These are phyloP conservation scores for Canavalia ensiformis DNA, from an alignment of 306 rosid genomes.

Conservation along the genomic window DNA sequence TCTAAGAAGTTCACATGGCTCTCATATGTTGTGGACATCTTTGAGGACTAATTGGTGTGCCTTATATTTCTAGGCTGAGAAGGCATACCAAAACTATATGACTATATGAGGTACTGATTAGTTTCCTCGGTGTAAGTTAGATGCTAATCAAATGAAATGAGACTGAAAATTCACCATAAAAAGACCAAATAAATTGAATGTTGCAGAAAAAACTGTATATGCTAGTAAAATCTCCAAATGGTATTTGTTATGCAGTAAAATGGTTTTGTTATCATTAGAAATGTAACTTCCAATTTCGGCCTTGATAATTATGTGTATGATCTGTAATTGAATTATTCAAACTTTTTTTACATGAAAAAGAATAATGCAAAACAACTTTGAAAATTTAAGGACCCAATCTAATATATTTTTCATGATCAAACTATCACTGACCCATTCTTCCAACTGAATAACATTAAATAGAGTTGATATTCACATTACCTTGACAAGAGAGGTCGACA, in stretches of 20 bases:
- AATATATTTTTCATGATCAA: not conserved
- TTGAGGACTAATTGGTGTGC: conserved; percentile 21
- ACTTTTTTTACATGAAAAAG: conserved; percentile 12
- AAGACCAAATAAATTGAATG: not conserved
- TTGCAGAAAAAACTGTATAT: not conserved
- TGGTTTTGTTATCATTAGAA: not conserved
- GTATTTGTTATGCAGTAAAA: conserved; percentile 1
- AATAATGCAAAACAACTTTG: not conserved
- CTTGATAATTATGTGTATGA: not conserved
- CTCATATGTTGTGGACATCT: conserved; percentile 17
- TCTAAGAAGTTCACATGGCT: conserved; percentile 20
- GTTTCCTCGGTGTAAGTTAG: conserved; percentile 12
- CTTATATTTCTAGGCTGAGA: not conserved
- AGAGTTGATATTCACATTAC: conserved; percentile 52
- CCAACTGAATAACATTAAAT: not conserved
- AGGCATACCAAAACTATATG: not conserved
- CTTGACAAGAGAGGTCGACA: conserved; percentile 64
- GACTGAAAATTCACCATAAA: not conserved
- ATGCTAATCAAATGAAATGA: conserved; percentile 23
- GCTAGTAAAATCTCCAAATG: not conserved
- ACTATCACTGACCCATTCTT: conserved; percentile 24
- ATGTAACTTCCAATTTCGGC: conserved; percentile 26
- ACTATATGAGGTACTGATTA: conserved; percentile 4
- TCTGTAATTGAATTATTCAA: conserved; percentile 14
- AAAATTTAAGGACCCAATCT: conserved; percentile 5